phyloP scores from a whole-genome alignment of 2,329 filamentous ascomycete genomes.

The Stemphylium lycopersici region DNA sequence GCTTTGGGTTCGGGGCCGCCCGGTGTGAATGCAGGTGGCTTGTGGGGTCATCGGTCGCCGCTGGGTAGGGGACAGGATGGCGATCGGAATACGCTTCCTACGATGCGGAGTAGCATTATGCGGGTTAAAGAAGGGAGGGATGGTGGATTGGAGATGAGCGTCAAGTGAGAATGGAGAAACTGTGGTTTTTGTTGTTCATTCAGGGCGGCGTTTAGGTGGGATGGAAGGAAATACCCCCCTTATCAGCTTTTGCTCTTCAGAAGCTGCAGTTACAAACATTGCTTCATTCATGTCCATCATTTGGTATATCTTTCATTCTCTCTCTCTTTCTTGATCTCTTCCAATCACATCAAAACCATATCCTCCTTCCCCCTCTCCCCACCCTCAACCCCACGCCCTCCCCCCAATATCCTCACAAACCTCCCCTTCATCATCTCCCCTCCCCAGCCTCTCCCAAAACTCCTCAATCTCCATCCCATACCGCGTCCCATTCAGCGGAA shows the following conservation, averaged over 20 bases:
- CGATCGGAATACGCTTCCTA: neutral
- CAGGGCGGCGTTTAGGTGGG: neutral
- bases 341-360: too few relatives aligned
- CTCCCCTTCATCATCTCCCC: neutral
- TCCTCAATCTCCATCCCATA: conserved; percentile 1
- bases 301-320: too few relatives aligned
- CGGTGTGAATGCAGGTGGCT: neutral
- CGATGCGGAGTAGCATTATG: conserved; percentile 1
- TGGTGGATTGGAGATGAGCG: conserved; percentile 18
- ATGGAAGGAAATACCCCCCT: neutral
- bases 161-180: neutral
- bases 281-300: too few relatives aligned
- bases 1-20: neutral
- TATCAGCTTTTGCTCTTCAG: too few relatives aligned
- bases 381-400: conserved; percentile 1
- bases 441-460: neutral
- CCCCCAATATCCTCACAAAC: neutral
- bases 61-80: neutral
- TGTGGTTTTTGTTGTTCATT: too few relatives aligned
- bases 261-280: too few relatives aligned
- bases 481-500: neutral
- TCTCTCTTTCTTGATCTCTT: too few relatives aligned
- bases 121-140: conserved; percentile 1
- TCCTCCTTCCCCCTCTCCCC: too few relatives aligned
- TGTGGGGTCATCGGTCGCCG: neutral